A percentile compares a stretch with the other conserved stretches of the same genome.
phyloP scores from a whole-genome alignment of 2,329 filamentous ascomycete genomes.

The Allantophomopsis cytisporea region DNA sequence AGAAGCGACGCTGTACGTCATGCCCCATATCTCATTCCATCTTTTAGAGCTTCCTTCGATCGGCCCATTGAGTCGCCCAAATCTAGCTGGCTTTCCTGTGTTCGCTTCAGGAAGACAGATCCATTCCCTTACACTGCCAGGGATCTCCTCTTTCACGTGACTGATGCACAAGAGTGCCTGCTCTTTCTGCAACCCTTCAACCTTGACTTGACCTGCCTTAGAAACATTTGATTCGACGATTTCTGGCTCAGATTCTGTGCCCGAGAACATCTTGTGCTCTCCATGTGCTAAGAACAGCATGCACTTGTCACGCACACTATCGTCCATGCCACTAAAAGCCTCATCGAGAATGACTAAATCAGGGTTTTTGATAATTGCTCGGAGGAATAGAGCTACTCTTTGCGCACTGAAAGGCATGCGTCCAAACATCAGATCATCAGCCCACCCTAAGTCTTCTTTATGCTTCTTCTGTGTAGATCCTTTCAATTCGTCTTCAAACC shows the following conservation, averaged over 20 bases:
- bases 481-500: conserved; percentile 71
- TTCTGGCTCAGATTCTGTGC: conserved; percentile 3
- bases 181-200: conserved; percentile 48
- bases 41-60: conserved; percentile 38
- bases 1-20: too few relatives aligned
- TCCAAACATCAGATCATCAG: conserved; percentile 54
- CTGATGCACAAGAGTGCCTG: conserved; percentile 90
- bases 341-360: conserved; percentile 80
- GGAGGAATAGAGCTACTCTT: conserved; percentile 71
- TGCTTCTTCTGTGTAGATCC: conserved; percentile 19
- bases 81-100: conserved; percentile 42
- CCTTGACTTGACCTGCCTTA: conserved; percentile 28
- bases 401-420: conserved; percentile 70
- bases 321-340: conserved; percentile 77
- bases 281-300: conserved; percentile 63
- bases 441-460: conserved; percentile 35
- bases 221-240: conserved; percentile 32
- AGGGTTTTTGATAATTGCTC: conserved; percentile 66
- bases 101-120: conserved; percentile 72
- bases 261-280: conserved; percentile 29
- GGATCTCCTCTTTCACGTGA: conserved; percentile 46
- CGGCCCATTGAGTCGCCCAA: conserved; percentile 49
- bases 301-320: conserved; percentile 72
- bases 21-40: conserved; percentile 46
- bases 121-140: conserved; percentile 71